phyloP scores from a whole-genome alignment of 1,139 yeast species.

The Blastobotrys proliferans region DNA sequence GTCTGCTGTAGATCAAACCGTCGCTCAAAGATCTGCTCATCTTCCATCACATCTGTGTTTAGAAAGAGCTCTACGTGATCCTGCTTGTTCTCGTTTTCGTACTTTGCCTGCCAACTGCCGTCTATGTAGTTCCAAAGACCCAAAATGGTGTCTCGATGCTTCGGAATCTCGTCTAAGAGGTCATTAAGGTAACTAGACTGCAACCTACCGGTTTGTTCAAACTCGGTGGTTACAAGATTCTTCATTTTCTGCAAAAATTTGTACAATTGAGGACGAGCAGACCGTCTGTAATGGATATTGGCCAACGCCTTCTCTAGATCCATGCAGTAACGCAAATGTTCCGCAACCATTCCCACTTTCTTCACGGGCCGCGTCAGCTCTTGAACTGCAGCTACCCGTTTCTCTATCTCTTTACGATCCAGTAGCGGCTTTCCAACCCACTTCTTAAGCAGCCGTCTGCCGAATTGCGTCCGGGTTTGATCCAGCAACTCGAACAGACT shows the following conservation, averaged over 20 bases:
- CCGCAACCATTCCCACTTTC: conserved; percentile 9
- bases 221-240: conserved; percentile 24
- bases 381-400: conserved; percentile 60
- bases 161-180: conserved; percentile 28
- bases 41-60: conserved; percentile 9
- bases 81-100: neutral
- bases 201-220: conserved; percentile 30
- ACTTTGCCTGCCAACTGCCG: conserved; percentile 8
- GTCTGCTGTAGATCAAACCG: conserved; percentile 7
- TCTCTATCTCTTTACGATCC: conserved; percentile 48
- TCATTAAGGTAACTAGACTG: conserved; percentile 27
- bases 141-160: conserved; percentile 3
- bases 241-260: conserved; percentile 45
- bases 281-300: conserved; percentile 13
- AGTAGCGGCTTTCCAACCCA: conserved; percentile 79
- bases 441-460: conserved; percentile 56
- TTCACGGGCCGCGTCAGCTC: conserved; percentile 41
- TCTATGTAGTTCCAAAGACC: conserved; percentile 4
- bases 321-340: conserved; percentile 15
- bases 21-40: conserved; percentile 6
- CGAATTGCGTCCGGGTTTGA: conserved; percentile 75
- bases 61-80: conserved; percentile 11
- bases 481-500: conserved; percentile 75
- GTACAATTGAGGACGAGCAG: conserved; percentile 65
- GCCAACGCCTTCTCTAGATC: conserved; percentile 58